phyloP scores from a whole-genome alignment of 2,329 filamentous ascomycete genomes.

The Coleophoma crateriformis region DNA sequence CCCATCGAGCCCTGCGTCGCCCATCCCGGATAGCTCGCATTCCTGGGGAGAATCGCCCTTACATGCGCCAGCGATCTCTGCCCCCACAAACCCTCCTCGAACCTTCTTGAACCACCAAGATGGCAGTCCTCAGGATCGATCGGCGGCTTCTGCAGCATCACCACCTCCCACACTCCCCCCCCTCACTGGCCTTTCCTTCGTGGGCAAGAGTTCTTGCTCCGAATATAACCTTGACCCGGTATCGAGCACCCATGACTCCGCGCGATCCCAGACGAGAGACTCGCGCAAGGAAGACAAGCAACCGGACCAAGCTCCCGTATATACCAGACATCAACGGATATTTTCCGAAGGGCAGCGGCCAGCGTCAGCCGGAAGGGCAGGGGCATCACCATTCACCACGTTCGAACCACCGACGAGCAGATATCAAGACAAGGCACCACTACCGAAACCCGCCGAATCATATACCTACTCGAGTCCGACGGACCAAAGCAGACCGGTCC shows the following conservation, averaged over 20 bases:
- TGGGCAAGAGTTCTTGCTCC: slow-evolving; percentile 8
- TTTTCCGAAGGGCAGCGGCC: slow-evolving; percentile 13
- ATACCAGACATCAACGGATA: slow-evolving; percentile 16
- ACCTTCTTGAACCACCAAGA: slow-evolving; percentile 23
- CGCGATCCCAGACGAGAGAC: slow-evolving; percentile 9
- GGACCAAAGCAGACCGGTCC: slow-evolving; percentile 8
- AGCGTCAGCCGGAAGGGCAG: slow-evolving; percentile 18
- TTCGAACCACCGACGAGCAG: background rate
- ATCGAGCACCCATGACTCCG: slow-evolving; percentile 8
- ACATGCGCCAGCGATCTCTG: slow-evolving; percentile 1
- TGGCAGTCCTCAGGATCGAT: slow-evolving; percentile 10
- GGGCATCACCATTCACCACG: slow-evolving; percentile 11
- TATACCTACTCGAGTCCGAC: slow-evolving; percentile 11
- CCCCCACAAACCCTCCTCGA: slow-evolving; percentile 1
- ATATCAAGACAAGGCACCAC: slow-evolving; percentile 5
- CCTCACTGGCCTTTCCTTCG: slow-evolving; percentile 29
- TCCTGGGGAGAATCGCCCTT: slow-evolving; percentile 19
- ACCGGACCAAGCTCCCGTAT: slow-evolving; percentile 11
- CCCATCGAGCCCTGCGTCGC: slow-evolving; percentile 25
- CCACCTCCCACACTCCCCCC: slow-evolving; percentile 40
- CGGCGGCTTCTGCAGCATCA: slow-evolving; percentile 24
- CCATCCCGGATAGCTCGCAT: slow-evolving; percentile 17
- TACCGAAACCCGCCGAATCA: slow-evolving; percentile 9
- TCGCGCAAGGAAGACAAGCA: slow-evolving; percentile 7
- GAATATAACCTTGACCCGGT: slow-evolving; percentile 8